Base-by-base conservation (phyloP, 768 basidiomycete genomes). In the Scleroderma bovista region DNA sequence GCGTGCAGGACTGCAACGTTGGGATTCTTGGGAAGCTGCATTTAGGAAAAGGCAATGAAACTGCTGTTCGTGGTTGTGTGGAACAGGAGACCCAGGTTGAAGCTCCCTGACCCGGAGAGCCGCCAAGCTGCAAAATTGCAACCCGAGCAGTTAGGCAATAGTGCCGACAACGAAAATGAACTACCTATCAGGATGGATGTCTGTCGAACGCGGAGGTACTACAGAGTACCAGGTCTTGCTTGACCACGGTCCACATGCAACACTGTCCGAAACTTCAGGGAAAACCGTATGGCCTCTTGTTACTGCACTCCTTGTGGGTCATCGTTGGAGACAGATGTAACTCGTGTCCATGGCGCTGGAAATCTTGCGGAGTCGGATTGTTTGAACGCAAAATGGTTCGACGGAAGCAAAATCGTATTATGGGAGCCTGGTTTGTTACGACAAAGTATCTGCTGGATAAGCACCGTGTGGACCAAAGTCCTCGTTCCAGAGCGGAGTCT, bases 361-460 rank as follows among this genome's bases (percentile, higher is more conserved):
- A 20, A 20, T 5, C 17, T 36, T 36, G 34, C 34, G 34, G 34
- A 20, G 11, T 40, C 22, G 39, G 7, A 8, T 7, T 17, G 16
- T 13, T 10, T 22, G 7, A 6, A 16, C 34, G n/a, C 13, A 47
- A 8, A 17, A 6, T 43, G 23, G 22, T 52, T 38, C 51, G 47
- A 16, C 41, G 51, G 51, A 52, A 52, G 51, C 51, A 52, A 47
- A n/a, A 38, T 29, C 29, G 40, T 11, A 31, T 41, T 15, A 31
- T 36, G 40, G 17, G 23, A 17, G 47, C n/a, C 13, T 23, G 13
- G 22, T n/a, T n/a, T 34, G 40, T 12, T 22, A 29, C 6, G 11
- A 11, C 39, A n/a, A 23, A 47, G 23, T 24, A 32, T 38, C 34
- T 13, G 17, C 11, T 17, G 33, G 31, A 47, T 29, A 38, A 23